These are phyloP conservation scores for Mycosphaerella arachidis DNA, from an alignment of 2,329 filamentous ascomycete species.

Conservation along the genomic window DNA sequence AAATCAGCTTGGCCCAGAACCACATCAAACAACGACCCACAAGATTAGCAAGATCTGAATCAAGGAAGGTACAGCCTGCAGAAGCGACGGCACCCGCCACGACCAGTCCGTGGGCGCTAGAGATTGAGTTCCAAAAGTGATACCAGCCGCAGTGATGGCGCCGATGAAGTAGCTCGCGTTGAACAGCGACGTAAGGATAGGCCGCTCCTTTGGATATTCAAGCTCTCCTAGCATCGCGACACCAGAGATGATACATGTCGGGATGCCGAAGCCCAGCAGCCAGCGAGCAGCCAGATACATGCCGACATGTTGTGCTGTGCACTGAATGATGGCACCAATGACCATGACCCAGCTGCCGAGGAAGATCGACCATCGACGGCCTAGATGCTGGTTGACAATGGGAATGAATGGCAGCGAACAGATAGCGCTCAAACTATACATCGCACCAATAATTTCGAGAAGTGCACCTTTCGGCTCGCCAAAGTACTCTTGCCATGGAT, in stretches of 20 bases:
- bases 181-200: slow-evolving; percentile 20
- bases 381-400: slow-evolving; percentile 26
- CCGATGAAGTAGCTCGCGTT: slow-evolving; percentile 24
- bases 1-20: neutral
- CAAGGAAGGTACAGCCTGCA: slow-evolving; percentile 20
- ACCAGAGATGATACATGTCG: neutral
- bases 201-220: slow-evolving; percentile 19
- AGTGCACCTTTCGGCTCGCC: slow-evolving; percentile 15
- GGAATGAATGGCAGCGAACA: slow-evolving; percentile 27
- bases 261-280: slow-evolving; percentile 19
- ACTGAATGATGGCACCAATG: slow-evolving; percentile 36
- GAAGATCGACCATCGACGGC: slow-evolving; percentile 26
- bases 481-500: neutral
- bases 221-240: slow-evolving; percentile 13
- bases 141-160: slow-evolving; percentile 21
- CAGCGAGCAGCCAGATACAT: slow-evolving; percentile 23
- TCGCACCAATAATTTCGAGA: slow-evolving; percentile 22
- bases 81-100: slow-evolving; percentile 22
- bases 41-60: slow-evolving; percentile 19
- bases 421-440: slow-evolving; percentile 26
- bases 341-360: slow-evolving; percentile 46
- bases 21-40: neutral
- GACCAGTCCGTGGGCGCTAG: slow-evolving; percentile 17
- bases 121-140: slow-evolving; percentile 18
- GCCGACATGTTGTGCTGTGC: slow-evolving; percentile 26